Percentiles rank a stretch among this genome's conserved stretches.
These are phyloP conservation scores for Didymella glomerata DNA, from an alignment of 2,329 filamentous ascomycete species.

Conservation along the genomic window DNA sequence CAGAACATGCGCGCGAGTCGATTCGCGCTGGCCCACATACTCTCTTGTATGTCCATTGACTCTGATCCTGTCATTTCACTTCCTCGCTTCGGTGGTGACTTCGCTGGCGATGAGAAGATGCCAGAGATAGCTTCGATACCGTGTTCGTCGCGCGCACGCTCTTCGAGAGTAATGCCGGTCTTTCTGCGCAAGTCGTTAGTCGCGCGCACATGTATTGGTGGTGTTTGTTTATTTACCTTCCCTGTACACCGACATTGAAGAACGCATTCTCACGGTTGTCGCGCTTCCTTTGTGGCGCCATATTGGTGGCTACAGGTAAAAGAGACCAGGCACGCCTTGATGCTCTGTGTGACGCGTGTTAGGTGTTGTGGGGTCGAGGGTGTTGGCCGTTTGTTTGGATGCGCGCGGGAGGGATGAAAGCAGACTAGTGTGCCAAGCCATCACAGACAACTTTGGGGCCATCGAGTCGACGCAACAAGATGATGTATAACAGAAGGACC, in stretches of 20 bases:
- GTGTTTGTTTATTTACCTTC: slow-evolving; percentile 40
- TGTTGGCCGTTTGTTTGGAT: slow-evolving; percentile 36
- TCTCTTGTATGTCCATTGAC: slow-evolving; percentile 70
- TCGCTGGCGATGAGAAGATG: slow-evolving; percentile 87
- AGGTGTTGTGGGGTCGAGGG: slow-evolving; percentile 24
- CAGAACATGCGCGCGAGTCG: slow-evolving; percentile 6
- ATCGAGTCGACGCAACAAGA: background rate
- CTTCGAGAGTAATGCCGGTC: slow-evolving; percentile 83
- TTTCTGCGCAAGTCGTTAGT: slow-evolving; percentile 66
- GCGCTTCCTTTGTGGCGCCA: slow-evolving; percentile 49
- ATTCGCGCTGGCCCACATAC: slow-evolving; percentile 54
- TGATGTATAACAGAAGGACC: no score
- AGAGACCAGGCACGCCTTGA: background rate
- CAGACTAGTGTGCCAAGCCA: slow-evolving; percentile 14
- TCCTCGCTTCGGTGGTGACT: slow-evolving; percentile 57
- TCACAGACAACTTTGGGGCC: background rate
- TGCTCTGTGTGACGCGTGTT: slow-evolving; percentile 29
- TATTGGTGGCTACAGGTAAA: slow-evolving; percentile 14
- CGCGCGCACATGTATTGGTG: slow-evolving; percentile 10
- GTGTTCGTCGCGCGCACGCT: slow-evolving; percentile 86
- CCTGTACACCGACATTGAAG: slow-evolving; percentile 53
- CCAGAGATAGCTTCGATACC: slow-evolving; percentile 88
- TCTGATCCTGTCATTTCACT: slow-evolving; percentile 62
- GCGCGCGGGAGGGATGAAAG: slow-evolving; percentile 20
- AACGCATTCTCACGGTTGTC: slow-evolving; percentile 52